Evolutionary conservation across 108 stramenopile genomes (phyloP).

Genomic region (Parmales sp.): DNA sequence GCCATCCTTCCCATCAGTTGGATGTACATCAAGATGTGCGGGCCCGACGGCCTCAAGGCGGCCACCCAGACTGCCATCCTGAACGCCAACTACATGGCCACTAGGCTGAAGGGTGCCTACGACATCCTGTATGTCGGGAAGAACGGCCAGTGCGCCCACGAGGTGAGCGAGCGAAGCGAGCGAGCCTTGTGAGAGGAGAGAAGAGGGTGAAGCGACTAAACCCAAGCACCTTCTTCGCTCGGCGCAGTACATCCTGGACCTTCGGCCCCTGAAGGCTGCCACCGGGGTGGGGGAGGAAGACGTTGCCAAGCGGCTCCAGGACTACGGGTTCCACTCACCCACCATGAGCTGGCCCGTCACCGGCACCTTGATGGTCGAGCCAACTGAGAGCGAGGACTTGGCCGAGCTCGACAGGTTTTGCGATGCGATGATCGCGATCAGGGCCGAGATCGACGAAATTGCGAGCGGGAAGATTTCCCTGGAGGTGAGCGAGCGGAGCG

Average conservation of each 20-base stretch:
- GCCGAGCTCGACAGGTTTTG: slow-evolving; percentile 94
- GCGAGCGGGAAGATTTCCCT: slow-evolving; percentile 69
- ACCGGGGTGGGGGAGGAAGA: slow-evolving; percentile 92
- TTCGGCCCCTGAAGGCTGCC: slow-evolving; percentile 82
- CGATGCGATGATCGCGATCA: slow-evolving; percentile 93
- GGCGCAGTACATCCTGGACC: slow-evolving; percentile 97
- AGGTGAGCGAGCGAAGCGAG: too few species aligned
- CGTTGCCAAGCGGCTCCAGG: slow-evolving; percentile 90
- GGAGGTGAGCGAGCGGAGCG: slow-evolving; percentile 19
- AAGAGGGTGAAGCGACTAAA: too few species aligned
- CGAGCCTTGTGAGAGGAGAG: too few species aligned
- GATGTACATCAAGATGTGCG: slow-evolving; percentile 99
- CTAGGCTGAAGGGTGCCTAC: slow-evolving; percentile 76
- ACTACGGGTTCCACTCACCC: slow-evolving; percentile 98
- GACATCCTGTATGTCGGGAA: slow-evolving; percentile 80
- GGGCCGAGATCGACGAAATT: slow-evolving; percentile 93
- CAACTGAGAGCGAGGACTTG: slow-evolving; percentile 94
- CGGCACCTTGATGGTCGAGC: slow-evolving; percentile 97
- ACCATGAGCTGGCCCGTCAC: slow-evolving; percentile 99
- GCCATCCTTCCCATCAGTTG: slow-evolving; percentile 97
- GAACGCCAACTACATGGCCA: slow-evolving; percentile 99
- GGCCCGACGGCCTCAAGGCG: slow-evolving; percentile 74
- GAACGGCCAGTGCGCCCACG: slow-evolving; percentile 98
- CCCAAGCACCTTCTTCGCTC: too few species aligned
- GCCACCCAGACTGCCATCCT: slow-evolving; percentile 89